These are phyloP conservation scores for Dryadomyces quercivorus DNA, from an alignment of 2,329 filamentous ascomycete genomes.

Conservation along the genomic window DNA sequence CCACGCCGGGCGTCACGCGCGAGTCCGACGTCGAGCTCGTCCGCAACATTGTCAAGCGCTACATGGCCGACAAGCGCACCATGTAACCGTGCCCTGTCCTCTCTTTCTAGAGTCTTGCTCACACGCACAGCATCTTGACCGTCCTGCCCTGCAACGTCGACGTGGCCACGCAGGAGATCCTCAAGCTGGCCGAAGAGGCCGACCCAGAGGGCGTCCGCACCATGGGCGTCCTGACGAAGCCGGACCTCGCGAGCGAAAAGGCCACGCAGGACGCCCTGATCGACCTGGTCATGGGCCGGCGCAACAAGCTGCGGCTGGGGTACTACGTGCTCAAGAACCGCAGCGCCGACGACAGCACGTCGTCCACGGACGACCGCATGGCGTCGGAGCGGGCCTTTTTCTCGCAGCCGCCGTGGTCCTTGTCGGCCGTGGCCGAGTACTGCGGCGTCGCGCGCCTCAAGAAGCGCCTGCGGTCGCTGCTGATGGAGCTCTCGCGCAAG, in stretches of 20 bases:
- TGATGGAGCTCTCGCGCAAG: conserved; percentile 27
- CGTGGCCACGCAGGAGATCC: conserved; percentile 25
- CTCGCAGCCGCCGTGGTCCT: conserved; percentile 21
- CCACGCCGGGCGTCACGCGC: conserved; percentile 28
- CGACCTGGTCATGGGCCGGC: conserved; percentile 28
- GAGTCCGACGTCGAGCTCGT: conserved; percentile 32
- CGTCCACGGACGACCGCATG: conserved; percentile 20
- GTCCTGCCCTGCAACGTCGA: conserved; percentile 28
- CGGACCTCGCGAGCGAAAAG: conserved; percentile 37
- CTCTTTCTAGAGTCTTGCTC: background rate
- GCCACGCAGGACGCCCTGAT: conserved; percentile 25
- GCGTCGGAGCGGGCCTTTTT: conserved; percentile 26
- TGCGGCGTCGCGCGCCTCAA: conserved; percentile 25
- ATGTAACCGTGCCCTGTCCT: conserved; percentile 21
- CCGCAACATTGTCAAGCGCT: conserved; percentile 31
- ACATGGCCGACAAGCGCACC: conserved; percentile 33
- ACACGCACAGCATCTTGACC: conserved; percentile 25
- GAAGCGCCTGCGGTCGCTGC: conserved; percentile 21
- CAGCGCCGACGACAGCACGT: conserved; percentile 26
- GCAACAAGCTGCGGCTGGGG: conserved; percentile 29
- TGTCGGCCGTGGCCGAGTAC: conserved; percentile 10
- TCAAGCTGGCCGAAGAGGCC: conserved; percentile 23
- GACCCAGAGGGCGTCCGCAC: conserved; percentile 30
- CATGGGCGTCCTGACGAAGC: conserved; percentile 43
- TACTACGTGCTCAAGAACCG: conserved; percentile 38